Conservation (phyloP, 2,329 filamentous ascomycete genomes). For the Alternaria sp. region DNA sequence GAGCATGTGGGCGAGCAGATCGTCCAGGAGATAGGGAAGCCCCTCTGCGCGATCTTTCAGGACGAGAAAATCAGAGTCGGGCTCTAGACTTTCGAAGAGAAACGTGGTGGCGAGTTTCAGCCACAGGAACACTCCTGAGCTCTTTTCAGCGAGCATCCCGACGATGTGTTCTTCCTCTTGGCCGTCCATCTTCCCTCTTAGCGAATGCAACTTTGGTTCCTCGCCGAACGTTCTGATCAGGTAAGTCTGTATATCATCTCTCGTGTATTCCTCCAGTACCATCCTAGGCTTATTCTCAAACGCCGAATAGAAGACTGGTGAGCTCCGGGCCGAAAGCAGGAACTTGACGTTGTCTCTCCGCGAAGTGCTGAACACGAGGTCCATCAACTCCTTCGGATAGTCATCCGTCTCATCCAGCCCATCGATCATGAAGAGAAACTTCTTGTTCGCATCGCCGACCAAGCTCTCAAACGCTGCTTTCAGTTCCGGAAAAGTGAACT, state of each 20-base stretch:
- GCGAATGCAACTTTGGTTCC: conserved; percentile 19
- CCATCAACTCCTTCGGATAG: conserved; percentile 27
- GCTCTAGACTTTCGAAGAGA: conserved; percentile 27
- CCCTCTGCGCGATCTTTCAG: conserved; percentile 31
- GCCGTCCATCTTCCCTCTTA: conserved; percentile 28
- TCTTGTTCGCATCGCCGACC: conserved; percentile 35
- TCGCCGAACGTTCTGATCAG: conserved; percentile 13
- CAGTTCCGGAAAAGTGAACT: conserved; percentile 30
- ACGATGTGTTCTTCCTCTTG: conserved; percentile 30
- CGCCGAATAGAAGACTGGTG: conserved; percentile 25
- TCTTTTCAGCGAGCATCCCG: conserved; percentile 29
- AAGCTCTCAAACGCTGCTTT: conserved; percentile 34
- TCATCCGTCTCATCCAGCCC: conserved; percentile 41
- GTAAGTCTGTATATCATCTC: conserved; percentile 27
- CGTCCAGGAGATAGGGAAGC: conserved; percentile 32
- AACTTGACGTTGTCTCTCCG: conserved; percentile 42
- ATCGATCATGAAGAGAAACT: conserved; percentile 43
- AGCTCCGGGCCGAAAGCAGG: conserved; percentile 37
- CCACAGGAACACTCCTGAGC: conserved; percentile 37
- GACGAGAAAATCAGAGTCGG: conserved; percentile 29
- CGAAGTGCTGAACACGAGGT: conserved; percentile 22
- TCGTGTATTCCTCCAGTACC: conserved; percentile 30
- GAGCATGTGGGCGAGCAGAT: conserved; percentile 33
- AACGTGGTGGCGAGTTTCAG: conserved; percentile 30
- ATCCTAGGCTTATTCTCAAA: conserved; percentile 32